These are phyloP conservation scores for Monilinia fructigena DNA, from an alignment of 2,329 filamentous ascomycete species.

Conservation along the genomic window DNA sequence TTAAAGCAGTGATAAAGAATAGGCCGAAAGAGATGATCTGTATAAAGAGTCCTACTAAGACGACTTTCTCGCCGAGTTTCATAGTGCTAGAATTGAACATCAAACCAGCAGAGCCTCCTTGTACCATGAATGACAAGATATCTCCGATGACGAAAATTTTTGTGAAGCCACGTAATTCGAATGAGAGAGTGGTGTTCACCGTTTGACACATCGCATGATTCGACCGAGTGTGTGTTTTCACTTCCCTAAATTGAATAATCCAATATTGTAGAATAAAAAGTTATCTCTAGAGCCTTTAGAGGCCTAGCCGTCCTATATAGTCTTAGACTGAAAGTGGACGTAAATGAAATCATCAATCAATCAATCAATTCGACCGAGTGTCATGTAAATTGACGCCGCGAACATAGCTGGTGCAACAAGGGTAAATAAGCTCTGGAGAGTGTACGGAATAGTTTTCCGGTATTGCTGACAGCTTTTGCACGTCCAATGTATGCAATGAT, in stretches of 20 bases:
- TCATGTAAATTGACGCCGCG: slow-evolving; percentile 42
- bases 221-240: slow-evolving; percentile 34
- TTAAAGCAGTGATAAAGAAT: too few species aligned
- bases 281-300: too few species aligned
- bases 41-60: slow-evolving; percentile 45
- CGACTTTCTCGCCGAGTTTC: slow-evolving; percentile 49
- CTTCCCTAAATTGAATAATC: too few species aligned
- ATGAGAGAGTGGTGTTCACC: slow-evolving; percentile 44
- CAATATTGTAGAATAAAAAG: too few species aligned
- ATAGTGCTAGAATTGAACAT: slow-evolving; percentile 39
- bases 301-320: too few species aligned
- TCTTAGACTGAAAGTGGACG: too few species aligned
- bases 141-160: slow-evolving; percentile 56
- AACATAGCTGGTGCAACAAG: slow-evolving; percentile 45
- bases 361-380: slow-evolving; percentile 35
- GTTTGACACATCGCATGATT: slow-evolving; percentile 37
- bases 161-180: slow-evolving; percentile 49
- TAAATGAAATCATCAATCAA: too few species aligned
- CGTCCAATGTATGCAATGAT: slow-evolving; percentile 42
- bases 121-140: slow-evolving; percentile 52
- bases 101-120: slow-evolving; percentile 43
- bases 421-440: slow-evolving; percentile 42
- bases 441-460: slow-evolving; percentile 35
- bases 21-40: too few species aligned
- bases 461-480: slow-evolving; percentile 30